phyloP scores from a whole-genome alignment of 1,139 yeast genomes.

The Candida mesenterica region DNA sequence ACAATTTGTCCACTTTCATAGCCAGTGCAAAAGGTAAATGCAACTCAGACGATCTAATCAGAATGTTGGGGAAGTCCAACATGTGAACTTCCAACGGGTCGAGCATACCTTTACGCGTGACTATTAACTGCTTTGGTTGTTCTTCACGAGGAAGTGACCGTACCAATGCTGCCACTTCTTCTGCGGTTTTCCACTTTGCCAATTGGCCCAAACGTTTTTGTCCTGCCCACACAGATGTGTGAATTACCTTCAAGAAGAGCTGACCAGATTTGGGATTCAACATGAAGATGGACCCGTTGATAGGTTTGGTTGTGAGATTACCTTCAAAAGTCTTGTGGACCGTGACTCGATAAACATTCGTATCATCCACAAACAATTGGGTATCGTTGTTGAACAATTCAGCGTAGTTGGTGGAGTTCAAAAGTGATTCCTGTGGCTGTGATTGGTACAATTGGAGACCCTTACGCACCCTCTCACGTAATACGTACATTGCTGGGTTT shows the following conservation, averaged over 20 bases:
- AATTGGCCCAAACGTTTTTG: slow-evolving; percentile 91
- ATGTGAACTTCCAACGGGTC: slow-evolving; percentile 97
- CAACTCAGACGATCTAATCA: slow-evolving; percentile 86
- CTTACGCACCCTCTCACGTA: slow-evolving; percentile 90
- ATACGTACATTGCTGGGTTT: slow-evolving; percentile 88
- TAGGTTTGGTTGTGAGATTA: slow-evolving; percentile 85
- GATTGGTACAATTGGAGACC: slow-evolving; percentile 92
- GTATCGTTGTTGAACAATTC: slow-evolving; percentile 84
- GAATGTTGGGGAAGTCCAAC: slow-evolving; percentile 92
- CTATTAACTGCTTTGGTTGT: slow-evolving; percentile 90
- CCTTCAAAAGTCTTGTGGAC: slow-evolving; percentile 94
- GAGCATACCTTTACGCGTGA: slow-evolving; percentile 84
- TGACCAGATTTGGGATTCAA: slow-evolving; percentile 91
- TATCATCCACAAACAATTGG: slow-evolving; percentile 86
- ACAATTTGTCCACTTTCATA: slow-evolving; percentile 75
- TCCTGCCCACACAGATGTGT: slow-evolving; percentile 96
- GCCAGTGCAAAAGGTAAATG: slow-evolving; percentile 89
- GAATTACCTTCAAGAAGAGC: slow-evolving; percentile 81
- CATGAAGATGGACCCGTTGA: slow-evolving; percentile 90
- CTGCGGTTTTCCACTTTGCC: slow-evolving; percentile 98
- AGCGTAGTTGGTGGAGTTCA: slow-evolving; percentile 85
- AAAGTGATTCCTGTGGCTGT: slow-evolving; percentile 88
- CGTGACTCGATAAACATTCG: slow-evolving; percentile 91
- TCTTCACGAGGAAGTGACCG: slow-evolving; percentile 90
- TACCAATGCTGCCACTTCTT: slow-evolving; percentile 89